Base-by-base conservation (phyloP, 108 stramenopile genomes). In the Nannochloropsis gaditana region DNA sequence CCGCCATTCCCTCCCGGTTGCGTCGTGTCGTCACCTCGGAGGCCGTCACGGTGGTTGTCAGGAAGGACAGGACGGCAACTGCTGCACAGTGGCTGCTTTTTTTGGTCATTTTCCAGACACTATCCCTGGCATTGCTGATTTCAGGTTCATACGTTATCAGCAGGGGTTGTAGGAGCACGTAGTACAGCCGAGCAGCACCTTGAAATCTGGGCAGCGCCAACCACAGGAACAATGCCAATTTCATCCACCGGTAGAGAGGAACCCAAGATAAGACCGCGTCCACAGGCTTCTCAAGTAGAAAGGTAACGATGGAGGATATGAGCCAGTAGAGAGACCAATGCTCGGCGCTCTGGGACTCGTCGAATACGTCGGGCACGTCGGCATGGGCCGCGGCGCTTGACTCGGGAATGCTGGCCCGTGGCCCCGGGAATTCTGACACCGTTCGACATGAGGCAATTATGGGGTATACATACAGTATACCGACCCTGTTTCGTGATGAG, bases 291-390 rank as follows among this genome's bases (percentile, higher is more conserved):
- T 73, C 59, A 6, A 73, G 59, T 15, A 73, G 59, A 2, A 73
- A n/a, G 59, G 59, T 73, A n/a, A 73, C 2, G 59, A 73, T 3
- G 59, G 59, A 73, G 59, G 59, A 73, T 15, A 73, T n/a, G n/a
- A 73, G 59, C 59, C 59, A 73, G 59, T 73, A 73, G 59, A 73
- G 59, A n/a, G 5, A 73, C 59, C 59, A 73, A 73, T 73, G 59
- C 59, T 73, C 59, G 8, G n/a, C 59, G 59, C n/a, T n/a, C 19
- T 73, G 59, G 19, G 8, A n/a, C 19, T 73, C 19, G 59, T 8
- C n/a, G 31, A 31, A 31, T 31, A 31, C 31, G 31, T 31, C 31
- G 31, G 31, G 31, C 31, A 31, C 31, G 31, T 31, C 31, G 31
- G 31, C 31, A 31, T 31, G 31, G 31, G 31, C 31, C 31, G 31